phyloP scores from a whole-genome alignment of 305 asterid species.

The Striga hermonthica region DNA sequence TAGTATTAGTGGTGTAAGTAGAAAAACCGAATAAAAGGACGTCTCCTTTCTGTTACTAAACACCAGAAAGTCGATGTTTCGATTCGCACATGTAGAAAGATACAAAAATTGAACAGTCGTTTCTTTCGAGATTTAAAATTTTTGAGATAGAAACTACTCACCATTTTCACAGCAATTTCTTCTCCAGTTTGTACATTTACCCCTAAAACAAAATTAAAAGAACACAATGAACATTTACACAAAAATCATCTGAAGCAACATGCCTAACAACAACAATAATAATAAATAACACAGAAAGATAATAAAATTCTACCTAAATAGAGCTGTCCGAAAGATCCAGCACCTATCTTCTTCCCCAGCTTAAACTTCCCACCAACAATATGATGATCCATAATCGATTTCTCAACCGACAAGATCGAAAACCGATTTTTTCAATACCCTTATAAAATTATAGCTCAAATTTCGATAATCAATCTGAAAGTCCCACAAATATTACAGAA shows the following conservation, averaged over 20 bases:
- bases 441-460: conserved; percentile 3
- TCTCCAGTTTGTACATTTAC: conserved; percentile 70
- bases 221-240: conserved; percentile 12
- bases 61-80: too few relatives aligned
- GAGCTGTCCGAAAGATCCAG: conserved; percentile 87
- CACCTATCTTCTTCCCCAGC: conserved; percentile 78
- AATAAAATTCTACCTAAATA: conserved; percentile 54
- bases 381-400: conserved; percentile 68
- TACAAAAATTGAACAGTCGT: not conserved
- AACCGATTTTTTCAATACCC: conserved; percentile 22
- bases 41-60: too few relatives aligned
- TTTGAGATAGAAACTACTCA: conserved; percentile 35
- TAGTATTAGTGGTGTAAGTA: not conserved
- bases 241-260: not conserved
- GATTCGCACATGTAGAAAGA: conserved; percentile 8
- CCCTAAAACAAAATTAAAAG: conserved; percentile 37
- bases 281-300: not conserved
- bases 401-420: conserved; percentile 19
- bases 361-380: conserved; percentile 71
- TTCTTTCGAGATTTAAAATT: conserved; percentile 5
- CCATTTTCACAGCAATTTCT: conserved; percentile 86
- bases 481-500: conserved; percentile 16
- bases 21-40: not conserved
- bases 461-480: conserved; percentile 21
- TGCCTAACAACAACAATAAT: not conserved